Evolutionary conservation across 257 asterid species (phyloP).

Genomic region (Solanum ossicruentum): DNA sequence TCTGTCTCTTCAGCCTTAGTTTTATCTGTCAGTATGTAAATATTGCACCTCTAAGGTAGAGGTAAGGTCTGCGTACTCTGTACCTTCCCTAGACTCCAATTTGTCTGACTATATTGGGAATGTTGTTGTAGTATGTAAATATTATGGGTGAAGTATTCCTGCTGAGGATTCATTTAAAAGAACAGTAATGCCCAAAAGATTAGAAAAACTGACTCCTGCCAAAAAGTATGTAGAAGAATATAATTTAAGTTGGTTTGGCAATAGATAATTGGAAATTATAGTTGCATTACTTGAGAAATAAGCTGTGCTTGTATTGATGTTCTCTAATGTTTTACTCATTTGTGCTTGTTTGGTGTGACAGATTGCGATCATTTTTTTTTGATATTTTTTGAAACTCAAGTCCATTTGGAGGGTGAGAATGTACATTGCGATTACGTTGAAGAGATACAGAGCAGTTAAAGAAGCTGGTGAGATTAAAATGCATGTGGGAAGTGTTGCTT

Average conservation of each 20-base stretch:
- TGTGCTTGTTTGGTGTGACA: background rate
- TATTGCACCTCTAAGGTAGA: background rate
- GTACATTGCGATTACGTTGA: slow-evolving; percentile 42
- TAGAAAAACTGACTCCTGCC: background rate
- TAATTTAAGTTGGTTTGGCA: background rate
- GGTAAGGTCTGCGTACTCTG: background rate
- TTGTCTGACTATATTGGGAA: no score
- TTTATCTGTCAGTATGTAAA: background rate
- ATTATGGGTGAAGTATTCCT: background rate
- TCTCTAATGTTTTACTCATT: background rate
- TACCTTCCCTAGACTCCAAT: no score
- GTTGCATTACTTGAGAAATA: background rate
- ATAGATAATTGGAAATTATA: background rate
- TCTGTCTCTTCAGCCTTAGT: background rate
- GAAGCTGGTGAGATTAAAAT: slow-evolving; percentile 39
- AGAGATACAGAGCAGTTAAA: slow-evolving; percentile 25
- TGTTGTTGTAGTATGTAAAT: background rate
- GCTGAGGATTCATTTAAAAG: background rate
- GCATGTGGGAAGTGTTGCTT: slow-evolving; percentile 64
- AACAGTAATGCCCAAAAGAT: background rate
- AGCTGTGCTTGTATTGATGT: background rate
- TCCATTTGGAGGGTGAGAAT: slow-evolving; percentile 43
- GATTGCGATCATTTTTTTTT: background rate
- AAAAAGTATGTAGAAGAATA: background rate
- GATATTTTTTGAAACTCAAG: background rate